These are phyloP conservation scores for Coprinopsis sp. DNA, from an alignment of 768 basidiomycete species.

Conservation along the genomic window DNA sequence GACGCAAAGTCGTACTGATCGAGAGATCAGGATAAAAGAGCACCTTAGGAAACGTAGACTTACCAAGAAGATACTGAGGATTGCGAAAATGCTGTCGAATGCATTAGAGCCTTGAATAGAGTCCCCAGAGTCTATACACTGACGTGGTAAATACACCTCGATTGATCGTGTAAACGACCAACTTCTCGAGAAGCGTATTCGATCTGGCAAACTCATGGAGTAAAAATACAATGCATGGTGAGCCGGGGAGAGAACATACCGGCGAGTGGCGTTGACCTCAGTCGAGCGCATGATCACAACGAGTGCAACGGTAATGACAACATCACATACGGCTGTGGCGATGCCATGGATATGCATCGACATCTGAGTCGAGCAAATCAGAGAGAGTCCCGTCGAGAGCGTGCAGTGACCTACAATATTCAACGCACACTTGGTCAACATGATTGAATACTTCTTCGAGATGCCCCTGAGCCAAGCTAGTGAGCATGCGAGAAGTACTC, in stretches of 20 bases:
- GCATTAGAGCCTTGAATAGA: background rate
- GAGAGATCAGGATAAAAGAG: background rate
- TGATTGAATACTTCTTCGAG: no score
- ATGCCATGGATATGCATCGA: conserved; percentile 3
- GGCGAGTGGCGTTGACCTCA: background rate
- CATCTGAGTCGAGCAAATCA: background rate
- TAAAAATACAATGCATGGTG: background rate
- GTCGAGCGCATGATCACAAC: background rate
- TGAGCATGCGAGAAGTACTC: no score
- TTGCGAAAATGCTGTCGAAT: background rate
- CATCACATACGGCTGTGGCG: background rate
- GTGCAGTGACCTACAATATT: background rate
- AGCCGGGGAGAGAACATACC: background rate
- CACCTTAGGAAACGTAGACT: background rate
- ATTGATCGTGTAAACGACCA: conserved; percentile 2
- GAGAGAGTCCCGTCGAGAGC: background rate
- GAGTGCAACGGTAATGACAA: conserved; percentile 1
- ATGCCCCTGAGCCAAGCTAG: background rate
- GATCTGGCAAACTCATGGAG: background rate
- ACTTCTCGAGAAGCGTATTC: background rate
- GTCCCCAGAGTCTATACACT: background rate
- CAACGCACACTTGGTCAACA: background rate
- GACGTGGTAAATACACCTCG: conserved; percentile 1
- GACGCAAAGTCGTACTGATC: conserved; percentile 2
- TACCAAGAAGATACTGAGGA: conserved; percentile 3